Base-by-base conservation (phyloP, 805 yeast species). In the Myxozyma mucilagina region DNA sequence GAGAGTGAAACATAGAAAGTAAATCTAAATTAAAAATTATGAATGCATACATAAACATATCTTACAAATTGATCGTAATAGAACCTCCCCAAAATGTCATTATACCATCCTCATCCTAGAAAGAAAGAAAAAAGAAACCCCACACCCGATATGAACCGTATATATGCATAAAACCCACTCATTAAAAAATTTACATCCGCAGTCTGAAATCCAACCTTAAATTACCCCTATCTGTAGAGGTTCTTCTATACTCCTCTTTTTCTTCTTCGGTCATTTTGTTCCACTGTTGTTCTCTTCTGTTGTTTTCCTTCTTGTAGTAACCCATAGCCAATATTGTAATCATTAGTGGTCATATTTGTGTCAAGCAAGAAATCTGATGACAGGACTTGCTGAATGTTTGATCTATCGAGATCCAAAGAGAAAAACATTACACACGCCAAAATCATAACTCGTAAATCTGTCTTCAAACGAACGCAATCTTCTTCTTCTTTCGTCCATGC, bases 391-490 rank as follows among this genome's bases (percentile, higher is more conserved):
- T 76, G 67, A 45, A 84, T 70, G 68, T 85, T 84, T 39, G 80
- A 79, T 63, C 88, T 73, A 71, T 82, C 87, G 60, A 84, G 72
- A 65, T 84, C 83, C 56, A 85, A 74, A 7, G 83, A 83, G 47
- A 81, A 75, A 70, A 84, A 84, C 81, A 84, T 76, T 51, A 84
- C 63, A 61, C 82, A 82, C 0, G 86, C 86, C 73, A 84, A 75
- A 29, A 82, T 71, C 4, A 84, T 75, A 32, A 86, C 85, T 52
- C 78, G 72, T 73, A 76, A 76, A 57, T 86, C 87, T 47, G 82
- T 76, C 67, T 83, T 84, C 68, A 83, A 69, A 8, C 78, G 68
- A 6, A 84, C 71, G 41, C 71, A 74, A 31, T 70, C 47, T 36
- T 86, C 89, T 67, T 84, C 88, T 55, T 78, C 74, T 8, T 64